A percentile compares a stretch with the other conserved stretches of the same genome.
phyloP scores from a whole-genome alignment of 148 eudicot genomes.

The Talinum fruticosum region DNA sequence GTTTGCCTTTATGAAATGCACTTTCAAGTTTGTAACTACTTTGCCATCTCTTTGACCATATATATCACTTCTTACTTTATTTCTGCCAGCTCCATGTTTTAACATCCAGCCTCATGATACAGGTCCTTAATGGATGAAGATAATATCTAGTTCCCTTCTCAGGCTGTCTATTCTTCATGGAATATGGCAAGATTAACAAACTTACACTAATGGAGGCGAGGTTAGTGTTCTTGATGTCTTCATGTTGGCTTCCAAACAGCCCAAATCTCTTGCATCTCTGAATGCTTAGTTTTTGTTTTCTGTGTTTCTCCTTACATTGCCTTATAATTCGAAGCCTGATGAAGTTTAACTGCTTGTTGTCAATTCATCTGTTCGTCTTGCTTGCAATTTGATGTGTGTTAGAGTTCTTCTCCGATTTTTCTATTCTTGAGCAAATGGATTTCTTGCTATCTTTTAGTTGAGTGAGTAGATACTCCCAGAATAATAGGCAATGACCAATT shows the following conservation, averaged over 20 bases:
- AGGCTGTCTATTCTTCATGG: background rate
- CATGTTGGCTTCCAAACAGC: background rate
- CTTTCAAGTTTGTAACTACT: constrained; percentile 8
- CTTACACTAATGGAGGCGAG: background rate
- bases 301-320: background rate
- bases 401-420: too few species aligned
- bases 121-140: background rate
- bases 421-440: background rate
- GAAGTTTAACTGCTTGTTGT: background rate
- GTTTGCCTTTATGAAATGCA: background rate
- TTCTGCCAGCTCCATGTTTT: background rate
- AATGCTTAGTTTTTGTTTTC: background rate
- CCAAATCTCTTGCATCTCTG: background rate
- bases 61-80: constrained; percentile 3
- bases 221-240: constrained; percentile 1
- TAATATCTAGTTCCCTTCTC: background rate
- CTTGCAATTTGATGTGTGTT: too few species aligned
- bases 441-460: background rate
- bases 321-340: background rate
- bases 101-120: background rate
- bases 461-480: background rate
- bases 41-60: constrained; percentile 3
- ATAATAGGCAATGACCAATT: background rate
- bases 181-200: background rate
- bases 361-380: too few species aligned